Conservation (phyloP, 2,329 filamentous ascomycete genomes). For the Venturia nashicola region DNA sequence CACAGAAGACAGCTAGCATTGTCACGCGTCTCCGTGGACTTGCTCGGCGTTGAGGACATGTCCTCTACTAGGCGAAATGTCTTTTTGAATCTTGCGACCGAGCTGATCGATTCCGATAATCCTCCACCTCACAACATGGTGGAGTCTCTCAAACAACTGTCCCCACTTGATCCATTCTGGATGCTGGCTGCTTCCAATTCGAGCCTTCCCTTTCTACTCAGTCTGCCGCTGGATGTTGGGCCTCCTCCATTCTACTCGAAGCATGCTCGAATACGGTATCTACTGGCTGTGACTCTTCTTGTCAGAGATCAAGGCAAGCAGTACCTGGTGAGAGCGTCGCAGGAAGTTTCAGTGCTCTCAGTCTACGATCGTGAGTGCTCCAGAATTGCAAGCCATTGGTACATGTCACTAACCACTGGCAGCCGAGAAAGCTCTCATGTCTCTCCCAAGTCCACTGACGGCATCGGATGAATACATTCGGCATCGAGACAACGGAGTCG, state of each 20-base stretch:
- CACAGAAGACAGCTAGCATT: constrained; percentile 34
- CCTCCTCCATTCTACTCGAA: constrained; percentile 42
- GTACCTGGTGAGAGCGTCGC: constrained; percentile 37
- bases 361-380: constrained; percentile 38
- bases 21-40: constrained; percentile 36
- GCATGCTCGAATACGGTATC: constrained; percentile 38
- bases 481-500: constrained; percentile 26
- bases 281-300: constrained; percentile 35
- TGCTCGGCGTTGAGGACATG: constrained; percentile 41
- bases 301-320: constrained; percentile 36
- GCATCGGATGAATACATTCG: constrained; percentile 35
- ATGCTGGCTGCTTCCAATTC: constrained; percentile 34
- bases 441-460: constrained; percentile 38
- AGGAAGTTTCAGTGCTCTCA: constrained; percentile 37
- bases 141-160: constrained; percentile 28
- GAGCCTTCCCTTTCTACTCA: constrained; percentile 38
- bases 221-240: constrained; percentile 40
- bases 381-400: not conserved
- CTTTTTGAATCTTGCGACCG: constrained; percentile 39
- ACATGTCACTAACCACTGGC: constrained; percentile 10
- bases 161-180: constrained; percentile 32
- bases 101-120: constrained; percentile 37
- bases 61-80: constrained; percentile 31
- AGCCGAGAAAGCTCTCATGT: constrained; percentile 43
- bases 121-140: constrained; percentile 39